Base-by-base conservation (phyloP, 352 stramenopile species). In the Phytopythium delawarense region DNA sequence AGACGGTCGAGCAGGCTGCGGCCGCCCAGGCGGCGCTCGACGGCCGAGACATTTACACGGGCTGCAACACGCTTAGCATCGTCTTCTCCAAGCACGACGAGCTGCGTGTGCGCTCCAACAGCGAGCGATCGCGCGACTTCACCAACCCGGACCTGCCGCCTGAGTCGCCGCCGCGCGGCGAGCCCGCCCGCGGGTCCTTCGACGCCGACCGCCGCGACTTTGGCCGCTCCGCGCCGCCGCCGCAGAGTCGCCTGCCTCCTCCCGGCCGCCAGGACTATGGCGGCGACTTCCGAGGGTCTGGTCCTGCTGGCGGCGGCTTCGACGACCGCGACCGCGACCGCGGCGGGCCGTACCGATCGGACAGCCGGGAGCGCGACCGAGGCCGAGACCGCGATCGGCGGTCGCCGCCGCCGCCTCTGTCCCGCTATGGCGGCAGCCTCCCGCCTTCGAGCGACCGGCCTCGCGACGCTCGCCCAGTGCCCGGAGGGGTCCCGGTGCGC, bases 11-110 rank as follows among this genome's bases (percentile, higher is more conserved):
- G 40, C 82, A 92, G 68, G 85, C 85, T 7, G 72, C 86, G 44
- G 81, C 85, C 1, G 85, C 85, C 6, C 82, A 90, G 65, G 65
- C 74, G 0, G 79, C 85, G 12, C 78, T 94, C 4, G 78, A 94
- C 61, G 85, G 85, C 12, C 82, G 85, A 20, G 85, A 94, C 52
- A 94, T 94, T 51, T 94, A 94, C 79, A 92, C 85, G 28, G 85
- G 85, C 49, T 94, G 85, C 70, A 94, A 94, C 64, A 79, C 78
- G 67, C 78, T 94, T 40, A 84, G 76, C 60, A 89, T 94, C 49
- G 78, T 87, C 18, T 92, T 92, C 63, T 92, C 82, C 15, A 79
- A 77, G 28, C 83, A 92, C 53, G 61, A 74, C 1, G 80, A 91
- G 58, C 72, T 94, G 35, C 74, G 65, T 12, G 85, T 94, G 50